These are phyloP conservation scores for Naegleria gruberi DNA, from an alignment of 208 protist genomes.

Conservation along the genomic window DNA sequence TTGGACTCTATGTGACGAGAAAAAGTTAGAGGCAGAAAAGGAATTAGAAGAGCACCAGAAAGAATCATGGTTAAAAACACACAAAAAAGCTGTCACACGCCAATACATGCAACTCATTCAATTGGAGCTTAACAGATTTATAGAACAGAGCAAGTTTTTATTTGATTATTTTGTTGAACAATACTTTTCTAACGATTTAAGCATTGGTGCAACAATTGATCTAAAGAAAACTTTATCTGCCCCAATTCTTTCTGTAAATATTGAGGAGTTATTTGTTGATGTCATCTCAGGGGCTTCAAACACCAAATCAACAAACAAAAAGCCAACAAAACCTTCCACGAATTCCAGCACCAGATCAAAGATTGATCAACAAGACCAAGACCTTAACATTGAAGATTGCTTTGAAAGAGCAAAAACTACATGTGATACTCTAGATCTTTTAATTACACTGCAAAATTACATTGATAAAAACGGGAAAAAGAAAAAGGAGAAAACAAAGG, in stretches of 20 bases:
- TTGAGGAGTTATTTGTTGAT: background rate
- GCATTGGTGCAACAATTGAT: background rate
- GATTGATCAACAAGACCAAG: background rate
- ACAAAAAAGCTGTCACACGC: background rate
- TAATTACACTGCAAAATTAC: background rate
- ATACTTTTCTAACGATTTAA: background rate
- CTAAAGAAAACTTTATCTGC: background rate
- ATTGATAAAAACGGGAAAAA: background rate
- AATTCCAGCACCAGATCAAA: background rate
- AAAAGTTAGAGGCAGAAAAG: background rate
- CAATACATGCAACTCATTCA: background rate
- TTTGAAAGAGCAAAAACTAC: background rate
- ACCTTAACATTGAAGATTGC: background rate
- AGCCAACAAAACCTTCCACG: background rate
- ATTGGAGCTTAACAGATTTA: background rate
- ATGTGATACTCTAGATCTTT: background rate
- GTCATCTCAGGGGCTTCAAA: background rate
- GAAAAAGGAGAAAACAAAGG: background rate
- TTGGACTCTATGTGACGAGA: background rate
- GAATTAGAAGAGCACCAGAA: background rate
- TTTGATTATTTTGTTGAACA: background rate
- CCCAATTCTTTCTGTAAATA: background rate
- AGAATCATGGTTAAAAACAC: background rate
- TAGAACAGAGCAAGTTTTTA: background rate
- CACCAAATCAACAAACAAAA: background rate